These are phyloP conservation scores for Tylopilus sp. DNA, from an alignment of 1,284 basidiomycete genomes.

Conservation along the genomic window DNA sequence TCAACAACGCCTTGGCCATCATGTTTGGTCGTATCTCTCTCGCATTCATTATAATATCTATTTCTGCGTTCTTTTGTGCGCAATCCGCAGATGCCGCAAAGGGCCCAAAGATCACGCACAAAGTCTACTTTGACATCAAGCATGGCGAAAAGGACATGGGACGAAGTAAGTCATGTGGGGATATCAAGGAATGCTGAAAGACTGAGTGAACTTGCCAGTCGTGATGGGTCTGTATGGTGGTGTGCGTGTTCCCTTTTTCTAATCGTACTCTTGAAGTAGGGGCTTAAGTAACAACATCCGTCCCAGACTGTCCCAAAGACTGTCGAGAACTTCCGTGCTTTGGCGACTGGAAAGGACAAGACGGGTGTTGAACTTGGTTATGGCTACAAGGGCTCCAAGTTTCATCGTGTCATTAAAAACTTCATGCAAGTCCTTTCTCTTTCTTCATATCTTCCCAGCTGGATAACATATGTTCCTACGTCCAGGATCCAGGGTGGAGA, in stretches of 20 bases:
- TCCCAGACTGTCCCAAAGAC: slow-evolving; percentile 90
- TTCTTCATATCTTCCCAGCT: not conserved
- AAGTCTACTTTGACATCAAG: slow-evolving; percentile 91
- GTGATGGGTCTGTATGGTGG: slow-evolving; percentile 86
- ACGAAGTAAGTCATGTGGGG: slow-evolving; percentile 52
- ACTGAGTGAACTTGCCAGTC: slow-evolving; percentile 43
- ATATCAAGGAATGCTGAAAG: slow-evolving; percentile 4
- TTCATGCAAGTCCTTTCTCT: slow-evolving; percentile 69
- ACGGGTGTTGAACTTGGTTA: slow-evolving; percentile 71
- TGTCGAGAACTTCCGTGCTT: slow-evolving; percentile 92
- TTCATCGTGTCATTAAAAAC: slow-evolving; percentile 97
- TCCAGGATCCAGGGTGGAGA: slow-evolving; percentile 91
- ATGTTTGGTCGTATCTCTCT: slow-evolving; percentile 63
- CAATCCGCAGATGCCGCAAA: slow-evolving; percentile 71
- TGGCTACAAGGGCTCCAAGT: slow-evolving; percentile 93
- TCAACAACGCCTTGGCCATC: slow-evolving; percentile 5
- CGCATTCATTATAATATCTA: slow-evolving; percentile 57
- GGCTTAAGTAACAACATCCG: slow-evolving; percentile 17
- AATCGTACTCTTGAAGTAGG: not conserved
- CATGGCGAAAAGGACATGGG: slow-evolving; percentile 84
- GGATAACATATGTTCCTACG: slow-evolving; percentile 2
- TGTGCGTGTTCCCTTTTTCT: slow-evolving; percentile 30
- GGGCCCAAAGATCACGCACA: slow-evolving; percentile 83
- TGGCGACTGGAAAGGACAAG: slow-evolving; percentile 78
- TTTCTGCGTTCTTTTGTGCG: slow-evolving; percentile 67